These are phyloP conservation scores for Nasturtium officinale DNA, from an alignment of 345 rosid species.

Conservation along the genomic window DNA sequence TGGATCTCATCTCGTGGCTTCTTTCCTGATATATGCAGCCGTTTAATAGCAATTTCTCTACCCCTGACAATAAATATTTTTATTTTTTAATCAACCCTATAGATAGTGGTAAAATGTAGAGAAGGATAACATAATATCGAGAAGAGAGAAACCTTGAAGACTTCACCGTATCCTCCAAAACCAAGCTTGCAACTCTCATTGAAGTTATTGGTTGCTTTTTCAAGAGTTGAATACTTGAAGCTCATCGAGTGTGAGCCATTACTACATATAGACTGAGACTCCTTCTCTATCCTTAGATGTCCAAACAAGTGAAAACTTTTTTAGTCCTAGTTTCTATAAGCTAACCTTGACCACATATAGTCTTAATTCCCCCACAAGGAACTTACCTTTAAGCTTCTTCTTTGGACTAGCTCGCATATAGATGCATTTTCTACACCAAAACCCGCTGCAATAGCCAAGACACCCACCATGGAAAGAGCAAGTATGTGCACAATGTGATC, in stretches of 20 bases:
- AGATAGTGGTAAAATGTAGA: not conserved
- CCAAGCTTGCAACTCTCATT: conserved; percentile 51
- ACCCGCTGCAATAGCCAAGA: conserved; percentile 36
- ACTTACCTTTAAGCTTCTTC: conserved; percentile 39
- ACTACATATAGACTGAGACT: conserved; percentile 36
- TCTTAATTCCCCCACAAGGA: conserved; percentile 10
- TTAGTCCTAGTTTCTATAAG: conserved; percentile 17
- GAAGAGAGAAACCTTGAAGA: conserved; percentile 48
- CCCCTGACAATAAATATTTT: conserved; percentile 47
- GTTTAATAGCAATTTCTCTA: conserved; percentile 70
- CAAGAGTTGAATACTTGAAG: conserved; percentile 55
- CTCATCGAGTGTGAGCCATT: conserved; percentile 47
- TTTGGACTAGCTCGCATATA: conserved; percentile 34
- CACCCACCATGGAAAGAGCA: conserved; percentile 25
- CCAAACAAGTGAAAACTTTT: conserved; percentile 36
- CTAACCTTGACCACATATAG: conserved; percentile 2
- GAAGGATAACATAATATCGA: conserved; percentile 3
- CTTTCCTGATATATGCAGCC: conserved; percentile 44
- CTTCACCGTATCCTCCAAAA: conserved; percentile 64
- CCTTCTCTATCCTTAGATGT: conserved; percentile 48
- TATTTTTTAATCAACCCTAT: not conserved
- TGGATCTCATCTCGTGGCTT: conserved; percentile 46
- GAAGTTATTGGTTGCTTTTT: conserved; percentile 52
- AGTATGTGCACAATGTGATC: conserved; percentile 9
- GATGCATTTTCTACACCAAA: conserved; percentile 42